Conservation (phyloP, 805 yeast genomes). For the Yarrowia yakushimensis region DNA sequence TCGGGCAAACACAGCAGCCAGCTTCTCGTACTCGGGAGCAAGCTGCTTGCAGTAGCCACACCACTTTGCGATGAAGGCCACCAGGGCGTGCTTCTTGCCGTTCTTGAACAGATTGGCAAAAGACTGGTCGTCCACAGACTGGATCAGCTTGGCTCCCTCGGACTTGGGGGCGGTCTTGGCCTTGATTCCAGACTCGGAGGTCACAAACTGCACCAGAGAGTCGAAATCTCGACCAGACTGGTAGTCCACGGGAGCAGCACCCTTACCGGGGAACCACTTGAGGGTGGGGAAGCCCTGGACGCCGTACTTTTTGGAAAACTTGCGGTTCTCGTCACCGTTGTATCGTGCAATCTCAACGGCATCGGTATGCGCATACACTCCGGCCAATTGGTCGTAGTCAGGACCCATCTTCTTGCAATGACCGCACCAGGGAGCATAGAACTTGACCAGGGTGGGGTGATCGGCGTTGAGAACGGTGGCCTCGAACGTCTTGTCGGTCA, state of each 20-base stretch:
- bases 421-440: constrained; percentile 85
- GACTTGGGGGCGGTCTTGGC: constrained; percentile 29
- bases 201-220: constrained; percentile 49
- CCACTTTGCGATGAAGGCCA: constrained; percentile 59
- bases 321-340: constrained; percentile 57
- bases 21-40: constrained; percentile 48
- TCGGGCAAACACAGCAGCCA: constrained; percentile 48
- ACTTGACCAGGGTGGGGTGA: constrained; percentile 65
- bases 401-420: constrained; percentile 91
- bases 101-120: constrained; percentile 45
- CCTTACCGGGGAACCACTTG: constrained; percentile 52
- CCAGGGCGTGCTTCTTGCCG: constrained; percentile 41
- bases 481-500: constrained; percentile 55
- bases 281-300: constrained; percentile 65
- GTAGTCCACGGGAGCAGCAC: constrained; percentile 49
- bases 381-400: constrained; percentile 75
- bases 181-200: constrained; percentile 38
- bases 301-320: constrained; percentile 49
- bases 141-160: constrained; percentile 13
- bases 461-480: constrained; percentile 53
- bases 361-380: constrained; percentile 49
- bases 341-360: constrained; percentile 51
- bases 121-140: constrained; percentile 40
- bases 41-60: constrained; percentile 56
- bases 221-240: constrained; percentile 53